Evolutionary conservation across 2,329 filamentous ascomycete genomes (phyloP).

Genomic region (Xylariaceae sp.): DNA sequence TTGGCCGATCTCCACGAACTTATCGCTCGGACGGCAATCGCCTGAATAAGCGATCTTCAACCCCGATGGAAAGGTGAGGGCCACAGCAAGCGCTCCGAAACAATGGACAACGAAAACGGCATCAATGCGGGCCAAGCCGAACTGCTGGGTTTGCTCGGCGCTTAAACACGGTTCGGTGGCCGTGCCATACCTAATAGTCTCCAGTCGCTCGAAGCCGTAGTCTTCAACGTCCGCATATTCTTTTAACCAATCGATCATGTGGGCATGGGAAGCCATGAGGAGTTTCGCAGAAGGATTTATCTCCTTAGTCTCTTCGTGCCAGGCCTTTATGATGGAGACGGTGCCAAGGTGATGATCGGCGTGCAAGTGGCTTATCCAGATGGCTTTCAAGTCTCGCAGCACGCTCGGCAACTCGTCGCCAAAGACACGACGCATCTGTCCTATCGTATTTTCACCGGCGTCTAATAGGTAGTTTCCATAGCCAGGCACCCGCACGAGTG

Average conservation of each 20-base stretch:
- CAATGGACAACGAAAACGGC: slow-evolving; percentile 74
- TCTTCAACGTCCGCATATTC: slow-evolving; percentile 80
- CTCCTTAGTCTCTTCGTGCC: slow-evolving; percentile 57
- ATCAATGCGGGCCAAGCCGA: slow-evolving; percentile 64
- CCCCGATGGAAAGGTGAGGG: slow-evolving; percentile 71
- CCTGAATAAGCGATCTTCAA: slow-evolving; percentile 92
- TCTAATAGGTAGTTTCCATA: slow-evolving; percentile 89
- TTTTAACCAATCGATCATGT: slow-evolving; percentile 71
- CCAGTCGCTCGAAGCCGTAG: slow-evolving; percentile 59
- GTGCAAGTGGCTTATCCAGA: slow-evolving; percentile 95
- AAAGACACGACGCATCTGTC: slow-evolving; percentile 76
- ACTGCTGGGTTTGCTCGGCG: slow-evolving; percentile 42
- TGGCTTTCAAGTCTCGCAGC: slow-evolving; percentile 70
- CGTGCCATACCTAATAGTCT: slow-evolving; percentile 12
- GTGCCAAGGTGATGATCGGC: slow-evolving; percentile 94
- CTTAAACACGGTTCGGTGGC: slow-evolving; percentile 24
- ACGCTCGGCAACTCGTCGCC: slow-evolving; percentile 64
- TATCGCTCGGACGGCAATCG: slow-evolving; percentile 75
- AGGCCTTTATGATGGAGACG: slow-evolving; percentile 74
- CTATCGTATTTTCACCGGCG: slow-evolving; percentile 86
- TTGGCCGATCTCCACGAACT: slow-evolving; percentile 67
- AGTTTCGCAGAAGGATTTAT: slow-evolving; percentile 42
- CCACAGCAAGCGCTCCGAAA: slow-evolving; percentile 69
- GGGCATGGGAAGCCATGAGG: slow-evolving; percentile 63
- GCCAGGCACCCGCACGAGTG: slow-evolving; percentile 77